Evolutionary conservation across 768 basidiomycete genomes (phyloP).

Genomic region (Hebeloma cylindrosporum): DNA sequence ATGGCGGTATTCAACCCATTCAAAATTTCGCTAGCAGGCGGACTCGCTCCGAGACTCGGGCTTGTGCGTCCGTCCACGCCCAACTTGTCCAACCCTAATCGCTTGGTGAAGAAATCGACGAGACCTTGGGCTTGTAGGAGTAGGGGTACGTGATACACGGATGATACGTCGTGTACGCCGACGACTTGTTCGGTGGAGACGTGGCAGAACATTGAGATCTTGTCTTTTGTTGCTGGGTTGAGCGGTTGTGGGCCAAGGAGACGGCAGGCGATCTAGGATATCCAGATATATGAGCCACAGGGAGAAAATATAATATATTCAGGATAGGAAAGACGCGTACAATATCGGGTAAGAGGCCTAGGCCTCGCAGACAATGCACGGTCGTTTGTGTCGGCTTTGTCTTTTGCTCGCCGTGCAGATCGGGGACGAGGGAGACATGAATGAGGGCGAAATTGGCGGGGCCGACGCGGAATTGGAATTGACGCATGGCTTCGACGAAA

Average conservation of each 20-base stretch:
- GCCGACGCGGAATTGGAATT: constrained; percentile 98
- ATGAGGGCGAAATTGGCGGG: constrained; percentile 95
- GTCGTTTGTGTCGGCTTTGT: constrained; percentile 99
- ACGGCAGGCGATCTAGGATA: constrained; percentile 94
- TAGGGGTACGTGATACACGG: constrained; percentile 96
- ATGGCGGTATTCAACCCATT: neutral
- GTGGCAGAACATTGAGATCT: constrained; percentile 99
- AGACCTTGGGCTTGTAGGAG: constrained; percentile 93
- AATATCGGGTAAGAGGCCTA: constrained; percentile 91
- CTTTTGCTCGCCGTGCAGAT: constrained; percentile 98
- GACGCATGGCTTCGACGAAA: constrained; percentile 98
- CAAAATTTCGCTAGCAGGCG: neutral
- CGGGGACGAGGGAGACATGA: constrained; percentile 96
- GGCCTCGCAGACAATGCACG: constrained; percentile 87
- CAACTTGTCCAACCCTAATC: constrained; percentile 65
- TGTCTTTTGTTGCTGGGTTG: constrained; percentile 84
- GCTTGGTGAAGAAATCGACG: constrained; percentile 74
- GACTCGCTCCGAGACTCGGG: neutral
- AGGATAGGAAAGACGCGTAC: constrained; percentile 41
- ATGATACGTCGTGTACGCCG: constrained; percentile 94
- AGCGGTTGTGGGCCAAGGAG: constrained; percentile 78
- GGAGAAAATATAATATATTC: neutral
- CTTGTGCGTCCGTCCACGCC: neutral
- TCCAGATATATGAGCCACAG: no score
- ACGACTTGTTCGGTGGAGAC: constrained; percentile 87